Conservation (phyloP, 345 rosid species). For the Lenwebbia sp. region DNA sequence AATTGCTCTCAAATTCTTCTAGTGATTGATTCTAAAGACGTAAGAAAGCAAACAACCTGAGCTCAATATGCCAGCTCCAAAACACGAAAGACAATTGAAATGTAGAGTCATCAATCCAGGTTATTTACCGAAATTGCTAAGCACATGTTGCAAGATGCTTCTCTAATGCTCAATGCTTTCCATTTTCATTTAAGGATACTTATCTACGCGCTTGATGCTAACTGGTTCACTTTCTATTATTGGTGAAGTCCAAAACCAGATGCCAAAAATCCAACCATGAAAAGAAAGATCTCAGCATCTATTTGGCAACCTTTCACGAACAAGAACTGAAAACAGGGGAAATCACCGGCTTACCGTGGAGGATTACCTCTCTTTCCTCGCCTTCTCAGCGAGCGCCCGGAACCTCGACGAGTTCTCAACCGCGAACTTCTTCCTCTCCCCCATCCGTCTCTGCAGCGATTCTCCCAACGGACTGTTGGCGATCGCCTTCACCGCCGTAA, state of each 20-base stretch:
- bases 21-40: not conserved
- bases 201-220: not conserved
- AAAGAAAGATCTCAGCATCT: not conserved
- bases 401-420: conserved; percentile 41
- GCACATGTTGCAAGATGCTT: not conserved
- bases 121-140: not conserved
- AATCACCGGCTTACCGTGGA: not conserved
- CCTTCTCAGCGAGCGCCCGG: conserved; percentile 46
- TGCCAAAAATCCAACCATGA: not conserved
- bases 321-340: not conserved
- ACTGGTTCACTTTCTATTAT: not conserved
- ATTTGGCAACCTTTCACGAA: not conserved
- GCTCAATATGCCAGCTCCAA: not conserved
- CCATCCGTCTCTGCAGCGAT: conserved; percentile 48
- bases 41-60: not conserved
- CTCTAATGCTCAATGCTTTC: not conserved
- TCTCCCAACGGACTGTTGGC: conserved; percentile 86
- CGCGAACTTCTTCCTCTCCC: conserved; percentile 63
- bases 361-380: conserved; percentile 66
- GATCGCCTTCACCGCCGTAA: conserved; percentile 85
- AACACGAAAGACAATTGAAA: not conserved
- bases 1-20: not conserved
- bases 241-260: not conserved
- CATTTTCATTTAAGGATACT: not conserved
- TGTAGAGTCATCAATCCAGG: not conserved